phyloP scores from a whole-genome alignment of 164 flowering plant species.

The Saururus chinensis region DNA sequence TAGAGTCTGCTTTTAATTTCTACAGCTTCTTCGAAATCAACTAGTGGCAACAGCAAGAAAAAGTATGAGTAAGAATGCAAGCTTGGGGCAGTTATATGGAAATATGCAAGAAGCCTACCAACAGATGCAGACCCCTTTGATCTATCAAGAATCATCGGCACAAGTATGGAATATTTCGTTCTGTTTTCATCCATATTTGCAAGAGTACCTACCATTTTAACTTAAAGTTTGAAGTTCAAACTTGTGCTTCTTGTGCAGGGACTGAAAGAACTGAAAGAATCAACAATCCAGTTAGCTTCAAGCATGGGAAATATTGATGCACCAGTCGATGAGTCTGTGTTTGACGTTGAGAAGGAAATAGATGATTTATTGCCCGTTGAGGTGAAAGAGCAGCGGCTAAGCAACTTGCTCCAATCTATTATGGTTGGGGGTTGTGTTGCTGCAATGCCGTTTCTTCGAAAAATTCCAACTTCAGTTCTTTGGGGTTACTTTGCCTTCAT shows the following conservation, averaged over 20 bases:
- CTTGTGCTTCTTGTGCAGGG: slow-evolving; percentile 54
- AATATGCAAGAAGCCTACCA: slow-evolving; percentile 94
- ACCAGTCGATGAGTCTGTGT: slow-evolving; percentile 86
- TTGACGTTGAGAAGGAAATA: slow-evolving; percentile 96
- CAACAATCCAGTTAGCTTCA: slow-evolving; percentile 83
- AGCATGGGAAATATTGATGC: slow-evolving; percentile 79
- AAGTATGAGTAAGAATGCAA: slow-evolving; percentile 67
- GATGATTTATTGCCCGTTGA: slow-evolving; percentile 94
- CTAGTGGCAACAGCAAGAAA: slow-evolving; percentile 71
- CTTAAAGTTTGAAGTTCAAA: background rate
- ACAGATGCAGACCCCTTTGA: slow-evolving; percentile 92
- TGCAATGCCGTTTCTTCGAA: slow-evolving; percentile 91
- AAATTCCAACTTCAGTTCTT: slow-evolving; percentile 94
- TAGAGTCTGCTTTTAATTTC: background rate
- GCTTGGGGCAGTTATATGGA: slow-evolving; percentile 81
- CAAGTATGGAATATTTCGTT: slow-evolving; percentile 20
- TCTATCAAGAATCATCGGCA: slow-evolving; percentile 60
- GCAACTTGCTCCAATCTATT: slow-evolving; percentile 79
- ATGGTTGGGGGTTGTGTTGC: slow-evolving; percentile 99
- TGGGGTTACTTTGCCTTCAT: slow-evolving; percentile 99
- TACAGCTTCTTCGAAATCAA: slow-evolving; percentile 80
- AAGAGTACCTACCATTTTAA: background rate
- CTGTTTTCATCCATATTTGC: background rate
- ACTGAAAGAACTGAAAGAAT: slow-evolving; percentile 71
- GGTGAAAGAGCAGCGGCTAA: slow-evolving; percentile 92